These are phyloP conservation scores for Macadamia tetraphylla DNA, from an alignment of 164 flowering plant genomes.

Conservation along the genomic window DNA sequence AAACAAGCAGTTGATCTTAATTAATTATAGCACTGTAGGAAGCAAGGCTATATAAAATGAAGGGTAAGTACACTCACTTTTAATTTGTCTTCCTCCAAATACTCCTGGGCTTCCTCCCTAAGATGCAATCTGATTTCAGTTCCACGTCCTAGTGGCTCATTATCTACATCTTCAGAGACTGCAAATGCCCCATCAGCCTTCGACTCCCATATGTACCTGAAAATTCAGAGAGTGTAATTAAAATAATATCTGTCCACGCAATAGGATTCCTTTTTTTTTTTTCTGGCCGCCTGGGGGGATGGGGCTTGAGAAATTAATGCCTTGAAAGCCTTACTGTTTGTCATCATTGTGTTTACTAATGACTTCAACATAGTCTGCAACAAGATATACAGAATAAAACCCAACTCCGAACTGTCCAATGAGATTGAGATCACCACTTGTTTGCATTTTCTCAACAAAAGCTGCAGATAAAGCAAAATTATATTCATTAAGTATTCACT, in stretches of 20 bases:
- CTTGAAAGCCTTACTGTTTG: conserved; percentile 48
- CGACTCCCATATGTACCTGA: conserved; percentile 78
- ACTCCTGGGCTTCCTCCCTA: conserved; percentile 69
- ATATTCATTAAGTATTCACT: background rate
- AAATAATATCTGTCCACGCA: background rate
- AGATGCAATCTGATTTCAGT: conserved; percentile 73
- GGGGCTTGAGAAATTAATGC: too few relatives aligned
- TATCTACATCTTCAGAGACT: conserved; percentile 62
- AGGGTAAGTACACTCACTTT: conserved; percentile 32
- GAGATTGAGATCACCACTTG: conserved; percentile 67
- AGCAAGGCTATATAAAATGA: background rate
- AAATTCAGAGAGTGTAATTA: background rate
- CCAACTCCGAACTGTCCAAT: conserved; percentile 93
- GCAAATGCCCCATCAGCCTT: conserved; percentile 84
- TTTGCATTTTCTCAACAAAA: conserved; percentile 71
- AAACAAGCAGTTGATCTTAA: background rate
- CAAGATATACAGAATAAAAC: conserved; percentile 75
- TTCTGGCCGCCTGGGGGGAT: too few relatives aligned
- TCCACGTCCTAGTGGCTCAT: conserved; percentile 81
- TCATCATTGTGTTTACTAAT: conserved; percentile 78
- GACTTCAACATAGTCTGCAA: conserved; percentile 77
- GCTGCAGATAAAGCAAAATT: conserved; percentile 29
- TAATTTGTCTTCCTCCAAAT: conserved; percentile 63
- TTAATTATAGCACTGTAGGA: background rate
- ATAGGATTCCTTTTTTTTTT: too few relatives aligned